Evolutionary conservation across 2,329 filamentous ascomycete species (phyloP).

Genomic region (Colletotrichum sp.): DNA sequence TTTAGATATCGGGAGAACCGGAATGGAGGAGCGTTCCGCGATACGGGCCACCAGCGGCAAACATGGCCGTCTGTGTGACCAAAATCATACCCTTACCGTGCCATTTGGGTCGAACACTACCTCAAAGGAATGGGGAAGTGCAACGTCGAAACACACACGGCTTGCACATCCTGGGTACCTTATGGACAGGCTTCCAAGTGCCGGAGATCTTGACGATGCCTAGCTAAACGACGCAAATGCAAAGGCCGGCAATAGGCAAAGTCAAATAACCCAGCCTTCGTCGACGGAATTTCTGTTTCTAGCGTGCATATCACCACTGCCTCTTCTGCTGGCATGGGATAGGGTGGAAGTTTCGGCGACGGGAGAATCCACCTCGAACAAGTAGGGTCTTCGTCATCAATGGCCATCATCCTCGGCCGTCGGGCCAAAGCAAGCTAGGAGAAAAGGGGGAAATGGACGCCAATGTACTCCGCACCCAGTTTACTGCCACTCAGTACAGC

Average conservation of each 20-base stretch:
- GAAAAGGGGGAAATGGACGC: background rate
- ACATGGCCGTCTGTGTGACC: background rate
- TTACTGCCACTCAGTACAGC: background rate
- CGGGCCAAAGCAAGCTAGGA: background rate
- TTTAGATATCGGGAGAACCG: background rate
- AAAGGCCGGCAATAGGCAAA: background rate
- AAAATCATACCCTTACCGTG: background rate
- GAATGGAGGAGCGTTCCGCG: background rate
- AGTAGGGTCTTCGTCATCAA: background rate
- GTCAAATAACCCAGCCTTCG: background rate
- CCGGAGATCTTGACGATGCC: background rate
- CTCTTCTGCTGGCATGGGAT: background rate
- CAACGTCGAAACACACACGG: background rate
- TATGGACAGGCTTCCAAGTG: background rate
- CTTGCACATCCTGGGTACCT: background rate
- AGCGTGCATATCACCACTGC: background rate
- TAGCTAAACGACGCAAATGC: background rate
- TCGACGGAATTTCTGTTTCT: background rate
- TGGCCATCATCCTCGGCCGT: constrained; percentile 3
- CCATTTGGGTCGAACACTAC: background rate
- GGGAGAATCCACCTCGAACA: background rate
- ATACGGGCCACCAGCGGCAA: background rate
- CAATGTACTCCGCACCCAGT: background rate
- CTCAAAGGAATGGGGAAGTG: background rate
- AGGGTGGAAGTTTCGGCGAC: background rate